These are phyloP conservation scores for Neodidymelliopsis sp. DNA, from an alignment of 2,329 filamentous ascomycete genomes.

Conservation along the genomic window DNA sequence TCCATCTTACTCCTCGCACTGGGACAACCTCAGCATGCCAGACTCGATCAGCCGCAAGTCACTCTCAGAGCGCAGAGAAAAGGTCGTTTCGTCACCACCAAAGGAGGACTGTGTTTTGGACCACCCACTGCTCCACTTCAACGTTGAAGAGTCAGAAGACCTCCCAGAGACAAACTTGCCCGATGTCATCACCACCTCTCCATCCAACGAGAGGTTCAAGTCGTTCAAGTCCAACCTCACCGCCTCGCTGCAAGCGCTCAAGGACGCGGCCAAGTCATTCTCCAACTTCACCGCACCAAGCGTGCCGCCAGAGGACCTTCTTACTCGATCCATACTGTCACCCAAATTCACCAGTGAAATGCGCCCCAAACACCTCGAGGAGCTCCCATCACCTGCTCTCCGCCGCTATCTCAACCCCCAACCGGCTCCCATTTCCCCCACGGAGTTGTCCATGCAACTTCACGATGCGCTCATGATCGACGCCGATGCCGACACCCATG, in stretches of 20 bases:
- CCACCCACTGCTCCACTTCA: slow-evolving; percentile 62
- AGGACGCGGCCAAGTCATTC: slow-evolving; percentile 67
- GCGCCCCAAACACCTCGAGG: slow-evolving; percentile 62
- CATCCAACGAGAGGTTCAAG: slow-evolving; percentile 49
- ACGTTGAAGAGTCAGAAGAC: slow-evolving; percentile 43
- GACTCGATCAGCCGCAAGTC: slow-evolving; percentile 41
- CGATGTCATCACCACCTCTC: slow-evolving; percentile 29
- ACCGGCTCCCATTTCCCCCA: slow-evolving; percentile 48
- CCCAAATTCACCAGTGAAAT: slow-evolving; percentile 67
- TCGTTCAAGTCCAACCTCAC: slow-evolving; percentile 71
- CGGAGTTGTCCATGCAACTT: slow-evolving; percentile 50
- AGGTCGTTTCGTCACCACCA: slow-evolving; percentile 56
- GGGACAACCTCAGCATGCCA: slow-evolving; percentile 47
- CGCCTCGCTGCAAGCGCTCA: slow-evolving; percentile 67
- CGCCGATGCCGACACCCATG: slow-evolving; percentile 49
- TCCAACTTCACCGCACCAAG: slow-evolving; percentile 63
- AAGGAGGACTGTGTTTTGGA: slow-evolving; percentile 63
- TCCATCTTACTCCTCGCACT: slow-evolving; percentile 55
- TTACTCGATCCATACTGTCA: slow-evolving; percentile 66
- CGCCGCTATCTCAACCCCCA: slow-evolving; percentile 68
- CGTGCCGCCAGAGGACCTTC: slow-evolving; percentile 65
- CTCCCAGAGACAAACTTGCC: slow-evolving; percentile 41
- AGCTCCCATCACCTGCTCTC: slow-evolving; percentile 63
- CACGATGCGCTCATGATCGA: slow-evolving; percentile 48
- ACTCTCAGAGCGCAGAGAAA: slow-evolving; percentile 52